Conservation (phyloP, 2,329 filamentous ascomycete species). For the Metarhizium robertsii region DNA sequence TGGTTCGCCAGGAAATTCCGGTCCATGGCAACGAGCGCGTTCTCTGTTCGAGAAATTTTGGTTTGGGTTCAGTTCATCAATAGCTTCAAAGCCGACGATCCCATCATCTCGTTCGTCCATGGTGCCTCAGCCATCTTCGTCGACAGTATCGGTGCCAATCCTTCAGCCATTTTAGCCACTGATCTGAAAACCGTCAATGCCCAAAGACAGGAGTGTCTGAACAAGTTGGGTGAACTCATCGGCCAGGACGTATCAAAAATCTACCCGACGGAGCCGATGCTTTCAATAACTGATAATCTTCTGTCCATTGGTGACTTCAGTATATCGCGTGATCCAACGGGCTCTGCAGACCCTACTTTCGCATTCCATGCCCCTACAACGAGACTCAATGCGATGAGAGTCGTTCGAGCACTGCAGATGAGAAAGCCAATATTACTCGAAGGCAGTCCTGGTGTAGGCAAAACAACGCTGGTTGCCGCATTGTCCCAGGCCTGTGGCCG, state of each 20-base stretch:
- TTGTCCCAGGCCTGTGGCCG: conserved; percentile 72
- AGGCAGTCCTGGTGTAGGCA: conserved; percentile 95
- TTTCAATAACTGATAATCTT: conserved; percentile 40
- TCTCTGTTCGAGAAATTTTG: conserved; percentile 87
- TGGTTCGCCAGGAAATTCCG: conserved; percentile 87
- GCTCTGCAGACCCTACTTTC: conserved; percentile 23
- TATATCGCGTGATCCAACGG: conserved; percentile 42
- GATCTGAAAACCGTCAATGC: conserved; percentile 58
- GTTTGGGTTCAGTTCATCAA: conserved; percentile 94
- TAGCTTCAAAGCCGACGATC: conserved; percentile 39
- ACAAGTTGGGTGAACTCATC: conserved; percentile 61
- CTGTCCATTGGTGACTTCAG: conserved; percentile 69
- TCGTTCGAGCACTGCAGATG: conserved; percentile 80
- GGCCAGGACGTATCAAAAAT: conserved; percentile 49
- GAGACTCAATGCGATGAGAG: conserved; percentile 78
- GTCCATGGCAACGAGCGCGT: conserved; percentile 61
- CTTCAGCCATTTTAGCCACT: conserved; percentile 73
- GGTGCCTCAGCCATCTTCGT: conserved; percentile 94
- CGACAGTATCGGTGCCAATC: conserved; percentile 90
- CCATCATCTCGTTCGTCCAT: conserved; percentile 51
- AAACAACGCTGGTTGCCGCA: conserved; percentile 86
- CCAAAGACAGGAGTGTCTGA: conserved; percentile 65
- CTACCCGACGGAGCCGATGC: conserved; percentile 54
- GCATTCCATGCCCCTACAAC: conserved; percentile 87
- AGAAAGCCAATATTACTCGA: conserved; percentile 88